A percentile compares a stretch with the other conserved stretches of the same genome.
Evolutionary conservation across 75 land plant species (phyloP).

Genomic region (Gnetum montanum): DNA sequence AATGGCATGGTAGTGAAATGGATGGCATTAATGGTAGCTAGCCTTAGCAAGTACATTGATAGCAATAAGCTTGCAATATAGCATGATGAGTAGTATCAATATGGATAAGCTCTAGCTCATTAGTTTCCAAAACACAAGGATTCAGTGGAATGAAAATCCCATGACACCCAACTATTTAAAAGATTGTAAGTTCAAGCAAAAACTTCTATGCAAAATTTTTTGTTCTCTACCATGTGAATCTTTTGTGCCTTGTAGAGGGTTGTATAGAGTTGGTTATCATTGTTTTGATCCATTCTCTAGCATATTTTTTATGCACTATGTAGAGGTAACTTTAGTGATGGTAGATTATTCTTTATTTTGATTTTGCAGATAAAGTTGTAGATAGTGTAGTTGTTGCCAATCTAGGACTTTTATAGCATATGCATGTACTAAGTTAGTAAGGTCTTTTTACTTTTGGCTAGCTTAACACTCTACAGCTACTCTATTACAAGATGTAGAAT

Average conservation of each 20-base stretch:
- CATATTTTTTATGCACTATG: conserved; percentile 92
- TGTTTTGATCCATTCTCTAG: conserved; percentile 85
- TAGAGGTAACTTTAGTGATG: conserved; percentile 89
- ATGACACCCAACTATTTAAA: conserved; percentile 87
- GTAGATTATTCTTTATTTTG: conserved; percentile 87
- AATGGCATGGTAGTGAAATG: no score
- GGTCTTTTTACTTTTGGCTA: conserved; percentile 73
- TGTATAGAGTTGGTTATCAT: conserved; percentile 86
- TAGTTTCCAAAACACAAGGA: no score
- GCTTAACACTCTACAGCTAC: conserved; percentile 90
- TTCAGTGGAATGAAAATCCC: conserved; percentile 1
- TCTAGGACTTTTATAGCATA: conserved; percentile 74
- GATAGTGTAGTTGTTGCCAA: conserved; percentile 86
- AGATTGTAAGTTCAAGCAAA: conserved; percentile 53
- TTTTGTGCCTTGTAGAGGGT: conserved; percentile 55
- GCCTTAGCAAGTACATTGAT: no score
- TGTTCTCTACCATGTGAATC: conserved; percentile 64
- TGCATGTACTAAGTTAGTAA: conserved; percentile 68
- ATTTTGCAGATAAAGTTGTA: conserved; percentile 73
- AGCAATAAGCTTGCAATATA: no score
- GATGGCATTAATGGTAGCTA: no score
- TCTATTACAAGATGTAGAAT: no score
- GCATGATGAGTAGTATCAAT: no score
- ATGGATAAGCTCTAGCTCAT: no score
- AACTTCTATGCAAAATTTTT: conserved; percentile 60